A percentile compares a stretch with the other conserved stretches of the same genome.
Conservation (phyloP, 768 basidiomycete species). For the Mycena filopes region DNA sequence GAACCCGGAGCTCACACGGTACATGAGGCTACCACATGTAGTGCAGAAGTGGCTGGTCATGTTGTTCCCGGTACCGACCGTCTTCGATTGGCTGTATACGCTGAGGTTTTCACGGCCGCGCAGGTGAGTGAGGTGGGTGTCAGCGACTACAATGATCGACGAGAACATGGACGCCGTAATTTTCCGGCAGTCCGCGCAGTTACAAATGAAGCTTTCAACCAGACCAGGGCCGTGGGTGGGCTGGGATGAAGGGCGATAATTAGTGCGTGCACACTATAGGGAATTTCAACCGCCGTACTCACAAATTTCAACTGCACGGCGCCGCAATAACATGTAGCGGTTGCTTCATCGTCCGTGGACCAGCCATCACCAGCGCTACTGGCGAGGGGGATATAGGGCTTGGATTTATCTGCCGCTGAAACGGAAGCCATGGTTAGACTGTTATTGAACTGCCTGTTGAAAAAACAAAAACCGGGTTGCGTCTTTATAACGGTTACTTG, state of each 20-base stretch:
- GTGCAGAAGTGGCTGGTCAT: conserved; percentile 20
- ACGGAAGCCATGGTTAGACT: too few species aligned
- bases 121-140: conserved; percentile 4
- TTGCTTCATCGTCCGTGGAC: too few species aligned
- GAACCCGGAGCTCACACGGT: conserved; percentile 8
- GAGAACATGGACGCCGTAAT: conserved; percentile 29
- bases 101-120: conserved; percentile 18
- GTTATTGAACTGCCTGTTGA: too few species aligned
- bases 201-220: conserved; percentile 21
- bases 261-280: too few species aligned
- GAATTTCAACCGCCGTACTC: too few species aligned
- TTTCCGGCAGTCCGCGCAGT: conserved; percentile 30
- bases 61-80: background rate
- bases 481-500: too few species aligned
- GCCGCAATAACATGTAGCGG: too few species aligned
- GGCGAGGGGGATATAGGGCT: too few species aligned
- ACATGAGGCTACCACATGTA: conserved; percentile 25
- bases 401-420: too few species aligned
- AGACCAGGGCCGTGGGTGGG: conserved; percentile 25
- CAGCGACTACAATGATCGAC: conserved; percentile 17
- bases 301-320: too few species aligned
- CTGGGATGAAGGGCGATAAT: background rate
- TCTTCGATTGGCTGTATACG: background rate
- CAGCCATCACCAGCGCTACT: too few species aligned
- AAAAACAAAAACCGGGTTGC: too few species aligned